Evolutionary conservation across 257 asterid genomes (phyloP).

Genomic region (Solanum chiquidenum): DNA sequence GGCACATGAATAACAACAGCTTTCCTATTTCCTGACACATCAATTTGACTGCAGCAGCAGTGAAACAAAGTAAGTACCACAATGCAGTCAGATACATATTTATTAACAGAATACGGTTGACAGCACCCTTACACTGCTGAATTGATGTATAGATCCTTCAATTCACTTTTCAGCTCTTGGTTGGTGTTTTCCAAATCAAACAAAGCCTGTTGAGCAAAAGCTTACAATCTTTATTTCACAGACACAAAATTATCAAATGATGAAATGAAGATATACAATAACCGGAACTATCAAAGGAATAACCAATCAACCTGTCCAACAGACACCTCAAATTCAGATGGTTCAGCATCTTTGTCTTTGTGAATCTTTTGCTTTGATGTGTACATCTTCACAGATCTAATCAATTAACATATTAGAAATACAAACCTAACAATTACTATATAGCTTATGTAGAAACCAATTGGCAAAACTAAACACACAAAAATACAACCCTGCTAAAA

Average conservation of each 20-base stretch:
- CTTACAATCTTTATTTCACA: not conserved
- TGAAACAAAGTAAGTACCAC: not conserved
- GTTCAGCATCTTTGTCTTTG: conserved; percentile 78
- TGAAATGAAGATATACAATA: not conserved
- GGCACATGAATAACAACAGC: conserved; percentile 91
- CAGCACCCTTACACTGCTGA: conserved; percentile 51
- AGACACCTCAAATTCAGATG: conserved; percentile 70
- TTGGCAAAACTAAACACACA: not conserved
- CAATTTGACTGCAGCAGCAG: conserved; percentile 47
- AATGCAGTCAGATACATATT: not conserved
- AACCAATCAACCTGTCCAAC: conserved; percentile 61
- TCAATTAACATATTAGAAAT: not conserved
- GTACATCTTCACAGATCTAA: conserved; percentile 54
- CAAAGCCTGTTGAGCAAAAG: conserved; percentile 34
- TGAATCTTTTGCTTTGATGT: conserved; percentile 57
- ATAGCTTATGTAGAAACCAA: not conserved
- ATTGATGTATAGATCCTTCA: conserved; percentile 81
- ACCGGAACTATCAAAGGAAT: not conserved
- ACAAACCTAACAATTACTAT: not conserved
- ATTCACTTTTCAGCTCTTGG: conserved; percentile 74
- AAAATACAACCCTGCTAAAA: not conserved
- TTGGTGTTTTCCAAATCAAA: conserved; percentile 80
- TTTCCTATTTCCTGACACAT: conserved; percentile 65
- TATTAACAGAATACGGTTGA: too few relatives aligned
- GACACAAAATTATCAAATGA: not conserved